Evolutionary conservation across 208 protist genomes (phyloP), one percentile per base, ranked within the genome.

Genomic region (Acanthamoeba healyi): DNA sequence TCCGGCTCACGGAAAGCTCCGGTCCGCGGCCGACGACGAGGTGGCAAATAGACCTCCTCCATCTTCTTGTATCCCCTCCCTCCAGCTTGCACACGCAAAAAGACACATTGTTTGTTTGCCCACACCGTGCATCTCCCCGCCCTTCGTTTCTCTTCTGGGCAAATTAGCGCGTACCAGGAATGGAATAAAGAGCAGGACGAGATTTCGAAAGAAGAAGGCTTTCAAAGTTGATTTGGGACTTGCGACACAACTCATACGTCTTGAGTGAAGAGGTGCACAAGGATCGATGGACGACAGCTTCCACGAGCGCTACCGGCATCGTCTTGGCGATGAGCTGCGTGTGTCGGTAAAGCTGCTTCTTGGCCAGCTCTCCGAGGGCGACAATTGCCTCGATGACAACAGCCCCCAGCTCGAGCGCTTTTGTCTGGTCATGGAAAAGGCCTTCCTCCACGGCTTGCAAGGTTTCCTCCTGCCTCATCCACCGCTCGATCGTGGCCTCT

Each of bases 361-460:
- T 12, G 34, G 38, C 72, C 72, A 49, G 19, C 72, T 81, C 19
- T 32, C 38, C 6, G 72, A 81, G 19, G 72, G 40, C 40, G 24
- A 81, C 26, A 49, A 42, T 17, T 81, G 38, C 38, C 44, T 88
- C 19, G 81, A 88, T 88, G 81, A 88, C 46, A 88, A 63, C 46
- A 88, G 81, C 22, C 81, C 81, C 17, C 81, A 88, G 29, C 51
- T 88, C 15, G 81, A 88, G 38, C 81, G 81, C 19, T 88, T 88
- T 63, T 88, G 81, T 10, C 46, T 88, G 46, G 49, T 88, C 29
- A 9, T 88, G 44, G 81, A 88, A 12, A 88, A 88, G 51, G 81
- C 81, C 9, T 88, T 88, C 26, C 49, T 65, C 29, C 81, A 88
- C 34, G 81, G 81, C 51, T 46, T 88, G 2, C 44, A 88, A 88